Base-by-base conservation (phyloP, 345 rosid genomes). In the Salix arbutifolia region DNA sequence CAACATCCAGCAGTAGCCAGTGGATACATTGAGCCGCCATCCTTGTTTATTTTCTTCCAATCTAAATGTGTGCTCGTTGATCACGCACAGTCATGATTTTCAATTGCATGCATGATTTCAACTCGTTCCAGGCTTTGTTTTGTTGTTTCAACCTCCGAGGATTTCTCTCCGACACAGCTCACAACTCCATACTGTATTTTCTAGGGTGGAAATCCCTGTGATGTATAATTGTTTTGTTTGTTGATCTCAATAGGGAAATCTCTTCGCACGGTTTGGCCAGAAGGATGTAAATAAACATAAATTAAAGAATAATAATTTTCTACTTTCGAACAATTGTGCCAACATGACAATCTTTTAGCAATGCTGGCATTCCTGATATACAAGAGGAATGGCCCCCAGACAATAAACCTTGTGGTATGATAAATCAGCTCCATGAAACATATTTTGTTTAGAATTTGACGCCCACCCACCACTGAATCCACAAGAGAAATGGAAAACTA, bases 21-120 rank as follows among this genome's bases (percentile, higher is more conserved):
- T 38, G 80, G 77, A 60, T 79, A 65, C 61, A 66, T 56, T 11
- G 85, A 86, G 74, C 72, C 85, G 40, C 78, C 88, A 3, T 53
- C 74, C 52, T 71, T 89, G 38, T 67, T 85, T 6, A 8, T 69
- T 26, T 56, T 80, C 71, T 87, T 90, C 68, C 90, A 78, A 31
- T 79, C 89, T 44, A 86, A 87, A 82, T 84, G 89, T 35, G 74
- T 82, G 53, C 79, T 90, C 70, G 88, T 89, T 21, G 80, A 88
- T 69, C 81, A 76, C 28, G 77, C 75, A 17, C 78, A 77, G 64
- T 71, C 65, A 80, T 33, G 62, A 58, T 58, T 58, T 25, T 58
- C 26, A 58, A n/a, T 25, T 3, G 28, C 3, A 58, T 58, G 16
- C 25, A 8, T 3, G 25, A 23, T 23, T 58, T 23, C 64, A 58